A percentile compares a stretch with the other conserved stretches of the same genome.
Evolutionary conservation across 768 basidiomycete genomes (phyloP).

Genomic region (Scleroderma bovista): DNA sequence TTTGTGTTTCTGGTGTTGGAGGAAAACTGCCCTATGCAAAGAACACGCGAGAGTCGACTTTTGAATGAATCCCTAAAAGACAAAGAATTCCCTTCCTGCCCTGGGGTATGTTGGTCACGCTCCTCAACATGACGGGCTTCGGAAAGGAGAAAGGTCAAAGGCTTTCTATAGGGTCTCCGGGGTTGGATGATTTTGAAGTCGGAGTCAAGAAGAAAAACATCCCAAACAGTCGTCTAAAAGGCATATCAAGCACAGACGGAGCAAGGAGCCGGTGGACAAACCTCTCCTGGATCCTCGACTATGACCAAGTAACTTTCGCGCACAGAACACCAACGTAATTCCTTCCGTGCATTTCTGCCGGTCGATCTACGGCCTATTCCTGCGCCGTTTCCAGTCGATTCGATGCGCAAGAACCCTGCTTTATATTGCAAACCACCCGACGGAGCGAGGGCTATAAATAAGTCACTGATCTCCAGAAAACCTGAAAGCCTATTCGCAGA

Average conservation of each 20-base stretch:
- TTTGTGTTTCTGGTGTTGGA: conserved; percentile 7
- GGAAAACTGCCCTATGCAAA: conserved; percentile 32
- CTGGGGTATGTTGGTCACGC: conserved; percentile 14
- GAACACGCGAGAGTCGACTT: conserved; percentile 39
- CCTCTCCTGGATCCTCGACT: conserved; percentile 82
- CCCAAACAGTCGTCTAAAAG: conserved; percentile 73
- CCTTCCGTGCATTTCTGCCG: conserved; percentile 52
- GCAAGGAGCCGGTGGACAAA: conserved; percentile 22
- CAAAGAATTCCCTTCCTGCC: conserved; percentile 27
- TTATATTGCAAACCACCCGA: conserved; percentile 88
- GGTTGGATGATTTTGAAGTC: conserved; percentile 92
- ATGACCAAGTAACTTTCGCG: conserved; percentile 89
- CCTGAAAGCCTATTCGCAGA: conserved; percentile 83
- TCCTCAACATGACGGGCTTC: conserved; percentile 19
- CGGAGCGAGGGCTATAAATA: conserved; percentile 75
- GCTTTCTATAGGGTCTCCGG: conserved; percentile 81
- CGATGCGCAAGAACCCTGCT: conserved; percentile 73
- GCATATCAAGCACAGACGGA: not conserved
- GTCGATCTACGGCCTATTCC: conserved; percentile 64
- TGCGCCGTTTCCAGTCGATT: conserved; percentile 44
- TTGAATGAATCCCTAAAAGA: conserved; percentile 47
- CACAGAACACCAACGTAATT: conserved; percentile 85
- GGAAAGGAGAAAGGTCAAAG: conserved; percentile 60
- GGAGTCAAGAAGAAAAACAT: conserved; percentile 87
- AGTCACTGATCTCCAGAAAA: conserved; percentile 88